Evolutionary conservation across 1,284 basidiomycete genomes (phyloP), one percentile per base, ranked within the genome.

Genomic region (Mycena citricolor): DNA sequence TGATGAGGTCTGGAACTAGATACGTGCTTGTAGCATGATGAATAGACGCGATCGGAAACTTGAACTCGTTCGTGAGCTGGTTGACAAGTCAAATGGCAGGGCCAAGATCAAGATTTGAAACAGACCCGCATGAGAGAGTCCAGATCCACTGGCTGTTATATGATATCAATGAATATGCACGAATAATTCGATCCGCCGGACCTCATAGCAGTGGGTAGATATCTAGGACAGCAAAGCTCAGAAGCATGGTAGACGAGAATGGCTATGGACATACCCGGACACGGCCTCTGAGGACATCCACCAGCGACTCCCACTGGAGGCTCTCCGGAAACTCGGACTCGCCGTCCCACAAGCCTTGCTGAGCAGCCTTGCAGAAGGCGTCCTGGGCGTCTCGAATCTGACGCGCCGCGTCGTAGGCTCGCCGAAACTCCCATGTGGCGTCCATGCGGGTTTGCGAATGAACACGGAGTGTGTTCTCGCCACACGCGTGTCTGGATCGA

Each of bases 321-420:
- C 69, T 68, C 14, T 71, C 64, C 1, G 79, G 77, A 59, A 77
- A 76, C 13, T 54, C 13, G 61, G 70, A 46, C 7, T 53, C 45
- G 25, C 51, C 49, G 11, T 40, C 25, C 54, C 54, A 55, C 12
- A 47, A 37, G 10, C 51, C 51, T 7, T 42, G 31, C 4, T 49
- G 37, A 0, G 71, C 78, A 34, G 69, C 70, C 14, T 50, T 53
- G 48, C 84, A 87, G 55, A 76, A 86, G 10, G 61, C 65, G 57
- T 89, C 84, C 55, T 91, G 88, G 38, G 66, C 62, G 19, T 73
- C 66, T 58, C 81, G 83, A 49, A 90, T 69, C 55, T 76, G 67
- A n/a, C 76, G 72, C 4, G 86, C 87, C 25, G 76, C 72, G 34
- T 78, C 71, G 57, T 89, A 89, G 65, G 65, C 69, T 30, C 69